These are phyloP conservation scores for Hypoxylon sp. DNA, from an alignment of 2,329 filamentous ascomycete species.

Conservation along the genomic window DNA sequence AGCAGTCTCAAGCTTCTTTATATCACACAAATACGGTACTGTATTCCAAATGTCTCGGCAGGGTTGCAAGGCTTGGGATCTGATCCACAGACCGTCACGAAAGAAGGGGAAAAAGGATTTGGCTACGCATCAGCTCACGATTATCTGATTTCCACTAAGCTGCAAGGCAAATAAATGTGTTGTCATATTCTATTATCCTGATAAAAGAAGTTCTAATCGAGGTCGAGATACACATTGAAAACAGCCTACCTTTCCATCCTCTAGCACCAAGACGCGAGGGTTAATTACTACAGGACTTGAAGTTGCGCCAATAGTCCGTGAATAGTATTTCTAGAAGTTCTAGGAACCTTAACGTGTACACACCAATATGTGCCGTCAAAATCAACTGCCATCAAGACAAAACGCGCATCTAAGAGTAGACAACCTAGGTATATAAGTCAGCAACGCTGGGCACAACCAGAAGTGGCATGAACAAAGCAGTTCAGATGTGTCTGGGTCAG, in stretches of 20 bases:
- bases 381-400: neutral
- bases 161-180: neutral
- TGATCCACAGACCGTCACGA: neutral
- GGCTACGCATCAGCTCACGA: neutral
- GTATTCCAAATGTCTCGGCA: neutral
- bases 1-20: neutral
- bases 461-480: slow-evolving; percentile 17
- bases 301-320: neutral
- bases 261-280: neutral
- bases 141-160: neutral
- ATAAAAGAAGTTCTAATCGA: neutral
- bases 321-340: neutral
- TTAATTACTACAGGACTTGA: neutral
- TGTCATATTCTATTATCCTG: neutral
- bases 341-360: neutral
- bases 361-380: neutral
- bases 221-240: neutral
- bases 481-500: slow-evolving; percentile 59
- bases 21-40: neutral
- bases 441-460: slow-evolving; percentile 22
- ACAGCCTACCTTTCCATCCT: neutral
- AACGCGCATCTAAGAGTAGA: neutral
- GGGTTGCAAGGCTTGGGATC: too few species aligned
- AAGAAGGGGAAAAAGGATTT: neutral
- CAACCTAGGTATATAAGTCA: slow-evolving; percentile 42